Base-by-base conservation (phyloP, 345 rosid species). In the Murraya paniculata region DNA sequence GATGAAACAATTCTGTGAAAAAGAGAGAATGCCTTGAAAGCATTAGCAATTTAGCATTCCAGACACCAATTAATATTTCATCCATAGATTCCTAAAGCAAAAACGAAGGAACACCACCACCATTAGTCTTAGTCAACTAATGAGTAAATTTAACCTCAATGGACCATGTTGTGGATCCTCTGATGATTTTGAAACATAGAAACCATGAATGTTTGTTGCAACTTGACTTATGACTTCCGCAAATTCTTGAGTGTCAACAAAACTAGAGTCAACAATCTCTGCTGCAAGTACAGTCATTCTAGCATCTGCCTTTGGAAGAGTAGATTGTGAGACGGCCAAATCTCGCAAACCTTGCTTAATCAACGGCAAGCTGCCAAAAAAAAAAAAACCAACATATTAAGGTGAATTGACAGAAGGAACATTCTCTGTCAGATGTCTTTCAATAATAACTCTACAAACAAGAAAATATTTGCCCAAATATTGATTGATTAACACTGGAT, bases 291-390 rank as follows among this genome's bases (percentile, higher is more conserved):
- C 59, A 48, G 81, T 86, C 86, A 86, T 86, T 74, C 87, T 89
- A 68, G 91, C 78, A 88, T 90, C 96, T 55, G 85, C 91, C 82
- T 90, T 95, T 10, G 93, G 97, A 79, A 82, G 87, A 75, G 83
- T 74, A 55, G 92, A 82, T 80, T 84, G 86, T 64, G 90, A 82
- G 76, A 96, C 79, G 21, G 95, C 97, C 87, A 86, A 77, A 71
- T 88, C 92, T 77, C 93, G 79, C 81, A 94, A 86, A 50, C 89
- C 83, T 86, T 90, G 88, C 80, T 89, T 83, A 58, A 95, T 88
- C 65, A 85, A 81, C 80, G 85, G 86, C 77, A 84, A 85, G 83
- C 99, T 96, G 86, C 81, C 11, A 87, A 76, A 74, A 75, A 77
- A 71, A 35, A 16, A 64, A 64, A 14, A 81, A 59, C 25, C 19